Evolutionary conservation across 345 rosid genomes (phyloP).

Genomic region (Hibiscus syriacus): DNA sequence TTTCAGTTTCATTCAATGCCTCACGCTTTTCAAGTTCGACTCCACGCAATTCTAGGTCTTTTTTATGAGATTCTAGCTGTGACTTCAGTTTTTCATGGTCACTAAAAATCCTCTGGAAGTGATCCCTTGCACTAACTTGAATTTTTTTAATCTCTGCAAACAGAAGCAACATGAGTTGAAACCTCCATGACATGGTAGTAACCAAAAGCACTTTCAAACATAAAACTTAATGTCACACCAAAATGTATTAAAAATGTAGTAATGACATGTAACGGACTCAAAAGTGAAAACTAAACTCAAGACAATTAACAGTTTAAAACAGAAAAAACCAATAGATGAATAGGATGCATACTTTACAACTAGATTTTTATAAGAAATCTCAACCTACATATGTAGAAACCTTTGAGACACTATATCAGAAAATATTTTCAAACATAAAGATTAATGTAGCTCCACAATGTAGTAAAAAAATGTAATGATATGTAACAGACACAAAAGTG

Average conservation of each 20-base stretch:
- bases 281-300: no score
- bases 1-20: constrained; percentile 75
- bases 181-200: not conserved
- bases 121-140: constrained; percentile 65
- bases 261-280: constrained; percentile 1
- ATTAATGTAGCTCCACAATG: not conserved
- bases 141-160: constrained; percentile 69
- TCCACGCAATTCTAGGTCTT: constrained; percentile 64
- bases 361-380: no score
- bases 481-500: constrained; percentile 4
- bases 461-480: not conserved
- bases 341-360: no score
- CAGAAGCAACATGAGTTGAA: constrained; percentile 12
- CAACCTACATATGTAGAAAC: not conserved
- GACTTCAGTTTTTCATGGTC: constrained; percentile 81
- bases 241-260: not conserved
- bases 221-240: not conserved
- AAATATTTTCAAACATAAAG: not conserved
- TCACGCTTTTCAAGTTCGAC: constrained; percentile 71
- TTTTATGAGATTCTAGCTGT: constrained; percentile 68
- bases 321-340: no score
- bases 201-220: not conserved
- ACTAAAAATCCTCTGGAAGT: constrained; percentile 62
- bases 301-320: no score
- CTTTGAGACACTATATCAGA: not conserved